phyloP scores from a whole-genome alignment of 2,329 filamentous ascomycete genomes.

The Diaporthe ilicicola region DNA sequence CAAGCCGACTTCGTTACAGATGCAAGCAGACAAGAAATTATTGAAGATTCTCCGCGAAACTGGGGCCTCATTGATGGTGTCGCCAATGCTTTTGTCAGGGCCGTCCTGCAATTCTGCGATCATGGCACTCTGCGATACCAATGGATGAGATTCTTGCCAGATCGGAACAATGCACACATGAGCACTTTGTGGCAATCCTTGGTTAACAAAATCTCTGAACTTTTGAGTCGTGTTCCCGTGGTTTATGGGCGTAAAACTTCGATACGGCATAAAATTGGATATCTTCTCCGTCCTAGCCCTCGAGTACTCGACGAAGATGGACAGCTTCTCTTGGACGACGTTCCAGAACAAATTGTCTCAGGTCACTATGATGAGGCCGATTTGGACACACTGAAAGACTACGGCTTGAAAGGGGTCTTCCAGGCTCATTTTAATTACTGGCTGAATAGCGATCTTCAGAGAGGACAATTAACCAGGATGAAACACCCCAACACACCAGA shows the following conservation, averaged over 20 bases:
- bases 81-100: constrained; percentile 48
- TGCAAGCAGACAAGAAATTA: constrained; percentile 53
- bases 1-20: constrained; percentile 59
- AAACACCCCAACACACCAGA: constrained; percentile 25
- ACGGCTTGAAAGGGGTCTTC: constrained; percentile 12
- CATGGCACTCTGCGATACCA: constrained; percentile 48
- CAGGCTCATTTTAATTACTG: neutral
- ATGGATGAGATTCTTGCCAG: constrained; percentile 57
- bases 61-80: constrained; percentile 44
- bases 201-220: constrained; percentile 37
- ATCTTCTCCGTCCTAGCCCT: constrained; percentile 7
- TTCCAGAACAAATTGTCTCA: constrained; percentile 30
- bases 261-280: constrained; percentile 10
- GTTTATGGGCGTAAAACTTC: constrained; percentile 26
- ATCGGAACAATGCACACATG: constrained; percentile 35
- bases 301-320: constrained; percentile 38
- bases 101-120: constrained; percentile 48
- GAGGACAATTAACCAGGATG: constrained; percentile 24
- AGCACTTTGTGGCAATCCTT: constrained; percentile 41
- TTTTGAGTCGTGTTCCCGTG: constrained; percentile 31
- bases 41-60: constrained; percentile 50
- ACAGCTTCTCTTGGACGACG: neutral
- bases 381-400: constrained; percentile 20
- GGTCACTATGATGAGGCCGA: constrained; percentile 13
- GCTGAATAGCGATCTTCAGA: constrained; percentile 24